These are phyloP conservation scores for Pholiota conissans DNA, from an alignment of 768 basidiomycete genomes.

Conservation along the genomic window DNA sequence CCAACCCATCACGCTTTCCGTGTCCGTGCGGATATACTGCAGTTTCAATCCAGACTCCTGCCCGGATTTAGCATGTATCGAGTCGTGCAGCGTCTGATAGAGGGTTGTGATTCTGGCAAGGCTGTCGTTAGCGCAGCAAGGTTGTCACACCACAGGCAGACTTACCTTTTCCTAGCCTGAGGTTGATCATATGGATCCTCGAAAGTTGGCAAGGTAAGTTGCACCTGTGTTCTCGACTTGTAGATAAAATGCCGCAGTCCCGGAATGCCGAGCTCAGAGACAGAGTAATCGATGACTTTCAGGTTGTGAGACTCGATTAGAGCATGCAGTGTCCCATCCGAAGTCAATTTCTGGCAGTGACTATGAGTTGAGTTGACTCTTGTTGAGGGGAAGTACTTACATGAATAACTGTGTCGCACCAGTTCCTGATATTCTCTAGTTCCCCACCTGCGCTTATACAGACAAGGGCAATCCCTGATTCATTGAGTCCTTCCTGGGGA, in stretches of 20 bases:
- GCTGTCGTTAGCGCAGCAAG: neutral
- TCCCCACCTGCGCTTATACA: conserved; percentile 83
- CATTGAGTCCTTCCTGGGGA: conserved; percentile 25
- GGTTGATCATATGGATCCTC: conserved; percentile 79
- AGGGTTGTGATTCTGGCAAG: conserved; percentile 69
- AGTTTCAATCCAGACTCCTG: conserved; percentile 81
- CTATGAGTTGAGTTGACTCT: neutral
- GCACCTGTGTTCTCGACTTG: conserved; percentile 87
- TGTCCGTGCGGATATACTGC: conserved; percentile 82
- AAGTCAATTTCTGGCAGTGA: conserved; percentile 57
- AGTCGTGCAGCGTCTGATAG: conserved; percentile 87
- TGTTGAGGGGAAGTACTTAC: conserved; percentile 35
- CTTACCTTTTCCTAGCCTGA: conserved; percentile 62
- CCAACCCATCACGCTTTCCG: conserved; percentile 94
- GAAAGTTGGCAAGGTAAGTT: conserved; percentile 83
- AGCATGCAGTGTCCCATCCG: conserved; percentile 54
- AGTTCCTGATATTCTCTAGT: conserved; percentile 78
- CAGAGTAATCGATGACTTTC: conserved; percentile 61
- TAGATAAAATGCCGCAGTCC: conserved; percentile 94
- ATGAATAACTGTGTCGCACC: conserved; percentile 68
- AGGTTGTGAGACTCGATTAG: conserved; percentile 48
- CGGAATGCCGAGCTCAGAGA: conserved; percentile 80
- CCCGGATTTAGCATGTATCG: conserved; percentile 87
- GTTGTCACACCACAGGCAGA: too few species aligned
- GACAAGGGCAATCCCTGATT: conserved; percentile 61